These are phyloP conservation scores for Eragrostis curvula DNA, from an alignment of 176 grass and related monocot genomes.

Conservation along the genomic window DNA sequence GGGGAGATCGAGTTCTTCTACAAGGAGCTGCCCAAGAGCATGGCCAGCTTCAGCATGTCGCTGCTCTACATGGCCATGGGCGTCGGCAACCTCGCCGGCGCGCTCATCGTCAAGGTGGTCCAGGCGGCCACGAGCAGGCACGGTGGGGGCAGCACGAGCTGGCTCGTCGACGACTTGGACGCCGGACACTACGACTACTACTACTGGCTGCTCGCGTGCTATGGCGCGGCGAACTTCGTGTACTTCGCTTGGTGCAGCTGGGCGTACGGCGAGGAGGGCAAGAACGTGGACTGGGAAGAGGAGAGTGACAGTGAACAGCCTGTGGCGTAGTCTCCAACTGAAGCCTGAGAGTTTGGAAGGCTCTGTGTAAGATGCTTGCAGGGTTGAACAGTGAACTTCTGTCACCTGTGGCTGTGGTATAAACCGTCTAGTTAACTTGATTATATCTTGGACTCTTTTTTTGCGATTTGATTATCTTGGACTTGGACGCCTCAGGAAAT, in stretches of 20 bases:
- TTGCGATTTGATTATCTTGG: neutral
- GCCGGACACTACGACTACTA: constrained; percentile 64
- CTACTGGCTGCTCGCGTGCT: constrained; percentile 56
- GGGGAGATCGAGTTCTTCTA: constrained; percentile 77
- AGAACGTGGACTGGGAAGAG: constrained; percentile 59
- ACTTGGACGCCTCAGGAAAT: neutral
- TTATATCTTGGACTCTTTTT: neutral
- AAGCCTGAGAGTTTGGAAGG: neutral
- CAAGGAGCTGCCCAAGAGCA: constrained; percentile 62
- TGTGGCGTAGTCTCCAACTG: neutral
- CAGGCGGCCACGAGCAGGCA: constrained; percentile 26
- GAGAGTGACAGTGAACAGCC: constrained; percentile 2
- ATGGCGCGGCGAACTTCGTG: constrained; percentile 27
- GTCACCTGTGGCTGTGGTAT: neutral
- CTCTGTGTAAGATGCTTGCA: neutral
- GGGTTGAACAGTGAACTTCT: neutral
- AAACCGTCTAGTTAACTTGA: neutral
- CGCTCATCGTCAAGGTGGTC: constrained; percentile 42
- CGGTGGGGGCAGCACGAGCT: constrained; percentile 38
- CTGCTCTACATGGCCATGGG: constrained; percentile 57
- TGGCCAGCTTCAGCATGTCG: constrained; percentile 68
- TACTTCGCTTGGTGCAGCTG: constrained; percentile 64
- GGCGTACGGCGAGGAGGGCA: constrained; percentile 60
- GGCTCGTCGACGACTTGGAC: constrained; percentile 50
- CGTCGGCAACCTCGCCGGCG: constrained; percentile 37